Evolutionary conservation across 2,329 filamentous ascomycete genomes (phyloP).

Genomic region (Metarhizium anisopliae): DNA sequence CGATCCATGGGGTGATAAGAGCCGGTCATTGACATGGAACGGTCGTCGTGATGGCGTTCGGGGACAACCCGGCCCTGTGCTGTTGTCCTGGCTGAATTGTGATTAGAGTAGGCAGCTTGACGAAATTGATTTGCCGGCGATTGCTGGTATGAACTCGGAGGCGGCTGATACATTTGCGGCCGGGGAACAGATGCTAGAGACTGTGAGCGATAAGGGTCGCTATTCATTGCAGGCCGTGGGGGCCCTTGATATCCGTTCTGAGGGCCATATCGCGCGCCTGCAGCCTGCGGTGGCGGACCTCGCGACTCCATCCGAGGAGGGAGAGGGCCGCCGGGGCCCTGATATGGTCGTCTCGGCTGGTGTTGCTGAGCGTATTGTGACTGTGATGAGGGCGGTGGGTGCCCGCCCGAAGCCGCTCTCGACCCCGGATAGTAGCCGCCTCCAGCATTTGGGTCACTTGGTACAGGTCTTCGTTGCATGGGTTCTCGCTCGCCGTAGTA

Average conservation of each 20-base stretch:
- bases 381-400: slow-evolving; percentile 29
- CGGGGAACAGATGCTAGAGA: slow-evolving; percentile 73
- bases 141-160: slow-evolving; percentile 52
- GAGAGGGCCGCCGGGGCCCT: slow-evolving; percentile 37
- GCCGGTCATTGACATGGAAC: slow-evolving; percentile 92
- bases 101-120: slow-evolving; percentile 61
- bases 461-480: slow-evolving; percentile 18
- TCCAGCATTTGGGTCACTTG: slow-evolving; percentile 29
- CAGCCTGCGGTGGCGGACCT: slow-evolving; percentile 34
- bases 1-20: slow-evolving; percentile 59
- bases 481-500: slow-evolving; percentile 26
- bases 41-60: slow-evolving; percentile 81
- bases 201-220: slow-evolving; percentile 83
- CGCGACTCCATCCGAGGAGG: slow-evolving; percentile 58
- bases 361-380: slow-evolving; percentile 38
- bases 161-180: slow-evolving; percentile 61
- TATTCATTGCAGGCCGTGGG: slow-evolving; percentile 64
- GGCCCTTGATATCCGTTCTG: slow-evolving; percentile 56
- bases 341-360: slow-evolving; percentile 34
- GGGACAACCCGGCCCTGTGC: slow-evolving; percentile 87
- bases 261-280: slow-evolving; percentile 31
- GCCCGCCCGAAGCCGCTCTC: slow-evolving; percentile 42
- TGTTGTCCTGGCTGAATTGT: slow-evolving; percentile 66
- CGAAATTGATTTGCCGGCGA: slow-evolving; percentile 67
- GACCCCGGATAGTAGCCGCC: slow-evolving; percentile 46